Evolutionary conservation across 352 stramenopile species (phyloP), one percentile per base, ranked within the genome.

Genomic region (Plasmopara muralis): DNA sequence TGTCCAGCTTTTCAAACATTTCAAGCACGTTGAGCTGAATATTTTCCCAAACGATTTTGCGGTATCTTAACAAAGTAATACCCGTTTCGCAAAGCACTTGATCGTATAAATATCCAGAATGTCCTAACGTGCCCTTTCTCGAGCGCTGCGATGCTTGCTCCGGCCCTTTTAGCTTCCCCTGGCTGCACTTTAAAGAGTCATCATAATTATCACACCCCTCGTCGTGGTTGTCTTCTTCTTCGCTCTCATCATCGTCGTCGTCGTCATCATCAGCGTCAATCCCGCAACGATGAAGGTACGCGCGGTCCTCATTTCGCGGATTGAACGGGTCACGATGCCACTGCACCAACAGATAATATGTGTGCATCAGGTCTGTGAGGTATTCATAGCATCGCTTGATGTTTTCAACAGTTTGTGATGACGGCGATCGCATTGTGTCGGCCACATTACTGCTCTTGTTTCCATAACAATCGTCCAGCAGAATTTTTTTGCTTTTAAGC

Each of bases 251-350:
- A 35, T 81, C 64, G 39, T 90, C 79, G 15, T 90, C 81, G 15
- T 87, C 66, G 46, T 90, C 79, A 37, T 89, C 77, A 18, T 87
- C 76, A 12, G 87, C 75, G 33, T 95, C 81, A 43, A 92, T 88
- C 18, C 77, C 80, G 9, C 80, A 91, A 8, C 85, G 70, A 57
- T 95, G 83, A 9, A 95, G 62, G 43, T 89, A 93, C 13, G 50
- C 60, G 10, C 77, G 28, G 29, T 84, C 72, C 28, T 91, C 77
- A 39, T 92, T 93, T 10, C 65, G 69, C 3, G 78, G 68, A 44
- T 92, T 89, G 37, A 95, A 93, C 7, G 85, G 80, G 50, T 87
- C 71, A 14, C 76, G 76, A 64, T 96, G 87, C 87, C 86, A 97
- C 47, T 97, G 85, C 1, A 88, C 82, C 33, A 95, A 63, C 29